Conservation (phyloP, 2,329 filamentous ascomycete species). For the Podosphaera xanthii region DNA sequence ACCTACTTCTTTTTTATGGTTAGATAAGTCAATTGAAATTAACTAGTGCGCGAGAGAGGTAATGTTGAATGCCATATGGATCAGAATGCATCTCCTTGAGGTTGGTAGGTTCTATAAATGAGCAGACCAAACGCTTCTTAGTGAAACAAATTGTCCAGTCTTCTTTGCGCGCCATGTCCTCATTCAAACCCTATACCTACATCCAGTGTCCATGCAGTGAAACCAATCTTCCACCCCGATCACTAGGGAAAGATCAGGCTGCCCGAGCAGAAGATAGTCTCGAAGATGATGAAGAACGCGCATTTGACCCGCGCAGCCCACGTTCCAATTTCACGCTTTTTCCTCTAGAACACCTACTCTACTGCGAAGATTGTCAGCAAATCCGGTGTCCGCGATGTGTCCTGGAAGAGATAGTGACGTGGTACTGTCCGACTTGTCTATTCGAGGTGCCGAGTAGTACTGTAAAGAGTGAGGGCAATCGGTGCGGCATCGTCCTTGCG, state of each 20-base stretch:
- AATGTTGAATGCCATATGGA: too few relatives aligned
- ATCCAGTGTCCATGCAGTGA: slow-evolving; percentile 44
- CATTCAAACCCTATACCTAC: slow-evolving; percentile 37
- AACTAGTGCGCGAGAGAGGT: too few relatives aligned
- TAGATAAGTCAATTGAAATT: too few relatives aligned
- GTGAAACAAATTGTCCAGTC: too few relatives aligned
- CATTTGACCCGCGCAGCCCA: slow-evolving; percentile 67
- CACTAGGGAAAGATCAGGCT: slow-evolving; percentile 17
- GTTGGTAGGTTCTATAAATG: too few relatives aligned
- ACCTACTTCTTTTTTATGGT: too few relatives aligned
- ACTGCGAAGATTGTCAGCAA: slow-evolving; percentile 93
- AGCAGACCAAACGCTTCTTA: too few relatives aligned
- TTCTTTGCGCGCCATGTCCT: slow-evolving; percentile 20
- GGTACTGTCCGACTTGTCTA: slow-evolving; percentile 84
- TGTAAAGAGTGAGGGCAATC: slow-evolving; percentile 77
- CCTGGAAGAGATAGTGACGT: slow-evolving; percentile 79
- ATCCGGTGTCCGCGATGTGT: slow-evolving; percentile 86
- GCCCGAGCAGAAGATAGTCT: slow-evolving; percentile 17
- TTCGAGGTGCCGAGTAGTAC: slow-evolving; percentile 92
- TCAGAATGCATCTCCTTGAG: too few relatives aligned
- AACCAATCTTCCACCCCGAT: slow-evolving; percentile 15
- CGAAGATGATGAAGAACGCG: slow-evolving; percentile 47
- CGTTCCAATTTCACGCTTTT: slow-evolving; percentile 82
- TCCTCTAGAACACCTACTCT: slow-evolving; percentile 78
- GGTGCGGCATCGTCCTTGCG: slow-evolving; percentile 27